Evolutionary conservation across 164 flowering plant species (phyloP), one percentile per base, ranked within the genome.

Genomic region (Kalanchoe fedtschenkoi): DNA sequence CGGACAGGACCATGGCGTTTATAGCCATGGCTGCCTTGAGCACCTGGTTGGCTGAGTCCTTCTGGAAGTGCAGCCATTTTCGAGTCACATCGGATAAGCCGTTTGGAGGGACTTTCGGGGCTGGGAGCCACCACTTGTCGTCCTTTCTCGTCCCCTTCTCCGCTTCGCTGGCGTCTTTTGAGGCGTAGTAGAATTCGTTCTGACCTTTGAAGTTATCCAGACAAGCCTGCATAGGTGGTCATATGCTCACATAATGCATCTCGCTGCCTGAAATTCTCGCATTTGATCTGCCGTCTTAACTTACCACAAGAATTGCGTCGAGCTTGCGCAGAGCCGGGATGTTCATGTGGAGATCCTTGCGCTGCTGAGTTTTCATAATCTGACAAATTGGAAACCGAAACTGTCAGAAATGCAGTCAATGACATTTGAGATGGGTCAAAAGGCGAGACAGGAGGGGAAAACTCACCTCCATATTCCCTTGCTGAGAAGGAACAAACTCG

Each of bases 101-200:
- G 29, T 69, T 62, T 29, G 76, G 69, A 3, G 88, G 88, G 61
- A 86, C 88, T 72, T 83, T 80, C 15, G 72, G 69, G 9, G 80
- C 76, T 29, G 91, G 91, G 7, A 86, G 69, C 91, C 91, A 86
- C 91, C 91, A 86, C 70, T 83, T 86, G 47, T 85, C 85, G 56
- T 81, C 82, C 58, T 72, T 75, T 56, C 86, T 75, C 67, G n/a
- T 44, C 51, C 51, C 51, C 21, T 75, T 78, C 30, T 65, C 38
- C 19, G 41, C 59, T 16, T 70, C 76, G 61, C 69, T 63, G 32
- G 72, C 76, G 14, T 77, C 42, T 0, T 78, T 78, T 0, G 80
- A 69, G n/a, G 73, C 70, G 61, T 85, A 85, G 34, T 24, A 60
- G 74, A 85, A 83, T 68, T 85, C 91, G 26, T 69, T 70, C 47